Conservation (phyloP, 495 filamentous ascomycete genomes). For the Bathelium albidoporum region DNA sequence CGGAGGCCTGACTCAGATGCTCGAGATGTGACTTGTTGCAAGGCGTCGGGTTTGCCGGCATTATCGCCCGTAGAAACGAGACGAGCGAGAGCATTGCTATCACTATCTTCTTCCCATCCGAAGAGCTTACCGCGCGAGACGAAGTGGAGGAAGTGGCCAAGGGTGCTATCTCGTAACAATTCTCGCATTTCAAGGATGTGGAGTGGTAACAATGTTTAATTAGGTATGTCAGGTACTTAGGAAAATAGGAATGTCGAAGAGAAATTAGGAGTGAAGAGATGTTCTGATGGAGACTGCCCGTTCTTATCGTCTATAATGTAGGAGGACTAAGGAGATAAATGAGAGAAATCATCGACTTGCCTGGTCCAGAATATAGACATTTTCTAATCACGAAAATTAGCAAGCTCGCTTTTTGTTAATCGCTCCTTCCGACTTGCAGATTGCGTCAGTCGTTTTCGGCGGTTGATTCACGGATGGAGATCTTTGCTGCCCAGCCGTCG, state of each 20-base stretch:
- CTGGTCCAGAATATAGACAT: no score
- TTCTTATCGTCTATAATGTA: no score
- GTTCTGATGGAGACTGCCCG: neutral
- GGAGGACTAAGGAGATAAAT: neutral
- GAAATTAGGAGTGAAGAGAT: neutral
- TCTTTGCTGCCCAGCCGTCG: neutral
- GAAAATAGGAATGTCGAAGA: no score
- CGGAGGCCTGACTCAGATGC: neutral
- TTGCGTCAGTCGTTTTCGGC: neutral
- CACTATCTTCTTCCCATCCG: neutral
- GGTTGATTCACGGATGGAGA: neutral
- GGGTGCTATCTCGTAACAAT: neutral
- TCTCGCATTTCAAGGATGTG: neutral
- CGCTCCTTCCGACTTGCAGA: neutral
- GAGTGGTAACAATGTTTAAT: neutral
- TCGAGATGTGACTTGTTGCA: neutral
- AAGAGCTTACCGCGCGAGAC: neutral
- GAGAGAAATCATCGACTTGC: neutral
- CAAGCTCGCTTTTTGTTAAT: neutral
- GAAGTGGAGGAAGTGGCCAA: neutral
- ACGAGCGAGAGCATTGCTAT: neutral
- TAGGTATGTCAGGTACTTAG: no score
- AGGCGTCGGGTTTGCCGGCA: neutral
- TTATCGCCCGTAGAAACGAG: neutral
- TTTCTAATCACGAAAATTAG: neutral